Conservation (phyloP, 352 stramenopile species). For the Plasmopara viticola region DNA sequence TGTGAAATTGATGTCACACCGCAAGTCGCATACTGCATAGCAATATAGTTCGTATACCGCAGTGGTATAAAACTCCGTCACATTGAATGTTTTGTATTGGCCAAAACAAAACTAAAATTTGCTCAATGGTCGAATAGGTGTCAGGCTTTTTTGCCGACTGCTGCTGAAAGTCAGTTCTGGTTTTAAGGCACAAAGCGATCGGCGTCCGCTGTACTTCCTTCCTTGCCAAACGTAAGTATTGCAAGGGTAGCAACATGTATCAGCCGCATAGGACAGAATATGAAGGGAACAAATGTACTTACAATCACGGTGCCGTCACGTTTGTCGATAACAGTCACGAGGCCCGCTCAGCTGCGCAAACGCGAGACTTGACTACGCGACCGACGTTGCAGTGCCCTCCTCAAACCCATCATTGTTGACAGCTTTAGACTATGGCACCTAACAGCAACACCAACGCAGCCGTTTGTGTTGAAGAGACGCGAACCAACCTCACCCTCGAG, state of each 20-base stretch:
- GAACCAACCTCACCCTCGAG: conserved; percentile 44
- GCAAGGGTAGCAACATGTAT: neutral
- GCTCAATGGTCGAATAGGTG: conserved; percentile 6
- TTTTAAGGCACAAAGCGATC: conserved; percentile 29
- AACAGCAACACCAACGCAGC: conserved; percentile 50
- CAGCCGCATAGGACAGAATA: neutral
- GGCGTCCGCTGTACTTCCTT: conserved; percentile 3
- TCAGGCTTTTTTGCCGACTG: conserved; percentile 4
- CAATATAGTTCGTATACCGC: too few species aligned
- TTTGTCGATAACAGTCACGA: conserved; percentile 19
- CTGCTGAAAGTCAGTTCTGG: conserved; percentile 53
- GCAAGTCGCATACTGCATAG: conserved; percentile 2
- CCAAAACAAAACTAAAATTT: conserved; percentile 3
- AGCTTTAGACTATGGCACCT: conserved; percentile 38
- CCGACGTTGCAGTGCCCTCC: conserved; percentile 10
- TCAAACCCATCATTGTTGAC: neutral
- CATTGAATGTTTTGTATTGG: conserved; percentile 5
- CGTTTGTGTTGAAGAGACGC: conserved; percentile 58
- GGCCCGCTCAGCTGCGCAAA: conserved; percentile 17
- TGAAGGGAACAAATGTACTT: neutral
- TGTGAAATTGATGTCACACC: conserved; percentile 3
- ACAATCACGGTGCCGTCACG: neutral
- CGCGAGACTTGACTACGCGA: conserved; percentile 7
- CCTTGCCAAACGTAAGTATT: conserved; percentile 19
- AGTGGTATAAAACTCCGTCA: neutral